Base-by-base conservation (phyloP, 2,329 filamentous ascomycete genomes). In the Trichoderma afroharzianum region DNA sequence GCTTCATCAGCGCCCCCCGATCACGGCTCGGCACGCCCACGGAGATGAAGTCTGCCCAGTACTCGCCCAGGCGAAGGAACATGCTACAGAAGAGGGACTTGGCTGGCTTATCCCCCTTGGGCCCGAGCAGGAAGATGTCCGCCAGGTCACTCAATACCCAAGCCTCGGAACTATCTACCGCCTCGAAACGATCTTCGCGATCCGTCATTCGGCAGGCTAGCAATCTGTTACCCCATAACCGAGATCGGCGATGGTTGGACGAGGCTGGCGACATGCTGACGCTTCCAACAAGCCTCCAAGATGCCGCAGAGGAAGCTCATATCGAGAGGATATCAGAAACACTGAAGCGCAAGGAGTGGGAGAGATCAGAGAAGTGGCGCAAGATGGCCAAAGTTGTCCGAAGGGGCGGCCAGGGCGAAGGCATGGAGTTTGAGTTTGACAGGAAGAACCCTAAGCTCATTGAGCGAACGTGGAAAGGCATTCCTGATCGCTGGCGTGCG, bases 401-500 rank as follows among this genome's bases (percentile, higher is more conserved):
- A 63, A 82, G 80, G n/a, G 85, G 84, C 50, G 82, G 79, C 28
- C 83, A 86, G 71, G 89, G 89, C 63, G 84, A 88, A 78, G 89
- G 88, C 70, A 90, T 89, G 82, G 82, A 89, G 73, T 90, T 89
- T 77, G 92, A 94, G 69, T 98, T 98, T 79, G 94, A 98, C 81
- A 88, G 88, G 47, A 90, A 87, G 74, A 93, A 92, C 79, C 87
- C 92, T n/a, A 95, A 98, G 80, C 85, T 99, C 57, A 91, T 97
- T 72, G 92, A 95, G 75, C 89, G 96, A 70, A 97, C 94, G 1
- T 99, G 96, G 96, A 99, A 99, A 80, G 96, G 96, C 33, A 97
- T 99, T 74, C 96, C 96, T 0, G 96, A 99, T 81, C 90, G 94
- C 74, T 99, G 96, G 96, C 92, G 96, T 66, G 89, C 92, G 36